phyloP scores from a whole-genome alignment of 441 rosid genomes.

The Manihot esculenta region DNA sequence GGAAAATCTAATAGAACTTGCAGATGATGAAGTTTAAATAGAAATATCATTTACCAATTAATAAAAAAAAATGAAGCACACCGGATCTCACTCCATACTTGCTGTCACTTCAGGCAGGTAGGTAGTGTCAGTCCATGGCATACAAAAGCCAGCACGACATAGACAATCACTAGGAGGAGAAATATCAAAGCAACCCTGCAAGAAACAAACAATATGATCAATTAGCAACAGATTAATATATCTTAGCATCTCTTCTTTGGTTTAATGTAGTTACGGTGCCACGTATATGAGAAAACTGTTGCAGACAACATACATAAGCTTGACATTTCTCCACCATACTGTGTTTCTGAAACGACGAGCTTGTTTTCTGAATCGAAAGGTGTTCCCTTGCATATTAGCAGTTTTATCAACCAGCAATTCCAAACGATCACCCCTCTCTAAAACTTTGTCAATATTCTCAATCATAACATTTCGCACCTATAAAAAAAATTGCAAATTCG shows the following conservation, averaged over 20 bases:
- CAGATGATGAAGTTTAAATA: conserved; percentile 7
- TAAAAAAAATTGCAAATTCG: not conserved
- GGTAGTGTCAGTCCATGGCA: conserved; percentile 79
- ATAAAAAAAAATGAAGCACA: not conserved
- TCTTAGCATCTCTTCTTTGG: not conserved
- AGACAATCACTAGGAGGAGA: conserved; percentile 55
- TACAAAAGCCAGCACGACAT: conserved; percentile 66
- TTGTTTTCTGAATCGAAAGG: conserved; percentile 74
- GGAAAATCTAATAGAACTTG: conserved; percentile 9
- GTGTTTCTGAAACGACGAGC: conserved; percentile 62
- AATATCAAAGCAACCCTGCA: conserved; percentile 68
- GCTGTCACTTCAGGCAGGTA: conserved; percentile 57
- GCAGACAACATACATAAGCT: conserved; percentile 53
- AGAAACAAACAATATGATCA: conserved; percentile 22
- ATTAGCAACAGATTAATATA: conserved; percentile 4
- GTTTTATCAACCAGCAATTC: conserved; percentile 79
- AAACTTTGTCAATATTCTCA: conserved; percentile 76
- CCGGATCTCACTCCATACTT: conserved; percentile 21
- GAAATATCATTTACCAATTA: conserved; percentile 11
- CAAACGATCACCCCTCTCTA: conserved; percentile 76
- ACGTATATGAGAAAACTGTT: not conserved
- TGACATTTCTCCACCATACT: conserved; percentile 79
- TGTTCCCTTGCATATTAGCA: conserved; percentile 70
- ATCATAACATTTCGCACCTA: conserved; percentile 83
- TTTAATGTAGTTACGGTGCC: not conserved